These are phyloP conservation scores for Endoconidiophora laricicola DNA, from an alignment of 2,329 filamentous ascomycete species.

Conservation along the genomic window DNA sequence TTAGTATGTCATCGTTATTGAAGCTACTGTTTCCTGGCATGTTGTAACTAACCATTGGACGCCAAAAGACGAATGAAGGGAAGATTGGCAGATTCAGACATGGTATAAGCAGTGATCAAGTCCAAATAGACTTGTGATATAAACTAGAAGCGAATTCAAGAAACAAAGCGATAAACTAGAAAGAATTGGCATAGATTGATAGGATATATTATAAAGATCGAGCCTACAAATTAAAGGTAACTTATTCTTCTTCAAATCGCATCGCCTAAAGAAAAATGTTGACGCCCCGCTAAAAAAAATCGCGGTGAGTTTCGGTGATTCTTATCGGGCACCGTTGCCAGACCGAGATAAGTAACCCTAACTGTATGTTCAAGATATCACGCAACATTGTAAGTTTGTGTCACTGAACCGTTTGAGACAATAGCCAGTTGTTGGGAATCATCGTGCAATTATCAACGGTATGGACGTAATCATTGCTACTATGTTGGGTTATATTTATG, in stretches of 20 bases:
- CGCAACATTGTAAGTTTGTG: too few species aligned
- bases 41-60: constrained; percentile 50
- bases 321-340: constrained; percentile 4
- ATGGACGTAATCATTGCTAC: too few species aligned
- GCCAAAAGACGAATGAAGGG: constrained; percentile 73
- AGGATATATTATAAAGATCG: not conserved
- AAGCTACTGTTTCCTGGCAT: not conserved
- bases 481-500: too few species aligned
- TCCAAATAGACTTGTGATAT: not conserved
- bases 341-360: constrained; percentile 9
- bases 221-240: not conserved
- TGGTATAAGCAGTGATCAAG: constrained; percentile 15
- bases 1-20: not conserved
- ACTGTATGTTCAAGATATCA: too few species aligned
- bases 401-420: too few species aligned
- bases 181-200: not conserved
- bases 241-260: not conserved
- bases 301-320: constrained; percentile 12
- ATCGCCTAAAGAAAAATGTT: constrained; percentile 9
- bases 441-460: too few species aligned
- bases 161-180: not conserved
- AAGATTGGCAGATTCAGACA: constrained; percentile 31
- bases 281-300: constrained; percentile 11
- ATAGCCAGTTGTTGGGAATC: too few species aligned
- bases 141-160: not conserved